Base-by-base conservation (phyloP, 2,329 filamentous ascomycete species). In the Leptosphaerulina australis region DNA sequence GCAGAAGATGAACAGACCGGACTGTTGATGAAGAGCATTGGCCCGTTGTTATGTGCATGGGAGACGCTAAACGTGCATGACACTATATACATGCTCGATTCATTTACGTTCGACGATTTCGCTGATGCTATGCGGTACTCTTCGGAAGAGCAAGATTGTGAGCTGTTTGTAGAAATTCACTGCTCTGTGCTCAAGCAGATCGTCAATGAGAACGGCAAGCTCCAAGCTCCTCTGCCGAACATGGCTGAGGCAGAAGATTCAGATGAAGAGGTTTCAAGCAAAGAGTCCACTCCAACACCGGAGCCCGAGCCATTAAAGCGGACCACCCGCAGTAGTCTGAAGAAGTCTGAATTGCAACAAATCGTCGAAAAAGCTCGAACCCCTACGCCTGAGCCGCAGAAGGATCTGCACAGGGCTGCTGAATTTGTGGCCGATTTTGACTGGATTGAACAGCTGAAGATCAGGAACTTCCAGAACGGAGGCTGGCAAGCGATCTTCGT, bases 21-120 rank as follows among this genome's bases (percentile, higher is more conserved):
- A 29, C 85, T 97, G 44, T 77, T 86, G 15, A 94, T 93, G 84
- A 85, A 88, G 62, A 93, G 91, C 3, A 84, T 97, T n/a, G 91
- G 92, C 0, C 82, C 85, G 2, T 77, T 97, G 12, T 76, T 99
- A 18, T 93, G 97, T 74, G 90, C 90, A 0, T 99, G 94, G 94
- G 91, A 97, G 63, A 97, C 92, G 0, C 80, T 99, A 25, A 99
- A 97, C 65, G 93, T 99, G n/a, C 97, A 97, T 69, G 96, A 91
- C 67, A 91, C 96, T 66, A 88, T 97, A 14, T 96, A 96, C 68
- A 85, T 90, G 66, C 81, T 99, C 20, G 94, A 99, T 72, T 97
- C 93, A 0, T 99, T 99, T 68, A 97, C 93, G 0, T 95, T 97
- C 65, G 94, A 99, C 70, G 94, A 99, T 71, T 97, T 92, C 64